Evolutionary conservation across 225 moss, liverwort and hornwort species (phyloP).

Genomic region (Straminergon stramineum): DNA sequence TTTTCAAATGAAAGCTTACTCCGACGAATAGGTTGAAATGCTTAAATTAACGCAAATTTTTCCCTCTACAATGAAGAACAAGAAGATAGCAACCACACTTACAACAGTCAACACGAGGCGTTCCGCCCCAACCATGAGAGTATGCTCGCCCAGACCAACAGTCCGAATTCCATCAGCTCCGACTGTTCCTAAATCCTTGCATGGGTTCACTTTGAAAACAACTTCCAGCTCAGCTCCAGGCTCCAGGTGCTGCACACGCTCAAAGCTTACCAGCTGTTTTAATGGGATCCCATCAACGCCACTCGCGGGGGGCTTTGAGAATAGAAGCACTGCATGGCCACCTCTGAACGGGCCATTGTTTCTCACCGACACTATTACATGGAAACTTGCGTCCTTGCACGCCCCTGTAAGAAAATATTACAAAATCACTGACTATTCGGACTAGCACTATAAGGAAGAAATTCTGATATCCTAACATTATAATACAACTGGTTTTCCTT

Average conservation of each 20-base stretch:
- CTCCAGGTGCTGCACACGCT: conserved; percentile 25
- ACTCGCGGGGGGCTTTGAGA: conserved; percentile 16
- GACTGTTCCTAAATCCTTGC: conserved; percentile 19
- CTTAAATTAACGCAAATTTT: background rate
- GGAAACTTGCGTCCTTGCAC: conserved; percentile 18
- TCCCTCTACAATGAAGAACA: background rate
- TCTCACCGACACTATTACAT: conserved; percentile 15
- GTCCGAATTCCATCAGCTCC: conserved; percentile 12
- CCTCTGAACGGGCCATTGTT: conserved; percentile 28
- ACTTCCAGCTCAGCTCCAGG: background rate
- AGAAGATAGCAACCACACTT: background rate
- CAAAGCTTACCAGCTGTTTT: conserved; percentile 47
- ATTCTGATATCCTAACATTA: background rate
- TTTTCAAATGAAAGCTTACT: background rate
- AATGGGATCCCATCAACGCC: conserved; percentile 30
- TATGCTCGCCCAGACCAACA: conserved; percentile 11
- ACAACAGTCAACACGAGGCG: conserved; percentile 10
- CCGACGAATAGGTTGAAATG: background rate
- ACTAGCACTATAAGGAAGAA: background rate
- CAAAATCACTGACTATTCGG: background rate
- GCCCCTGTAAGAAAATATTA: background rate
- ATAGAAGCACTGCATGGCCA: conserved; percentile 44
- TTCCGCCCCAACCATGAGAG: conserved; percentile 7
- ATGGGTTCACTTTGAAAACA: conserved; percentile 15
- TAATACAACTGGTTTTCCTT: background rate